Conservation (phyloP, 163 green algal species). For the Smithsoniella earleae region DNA sequence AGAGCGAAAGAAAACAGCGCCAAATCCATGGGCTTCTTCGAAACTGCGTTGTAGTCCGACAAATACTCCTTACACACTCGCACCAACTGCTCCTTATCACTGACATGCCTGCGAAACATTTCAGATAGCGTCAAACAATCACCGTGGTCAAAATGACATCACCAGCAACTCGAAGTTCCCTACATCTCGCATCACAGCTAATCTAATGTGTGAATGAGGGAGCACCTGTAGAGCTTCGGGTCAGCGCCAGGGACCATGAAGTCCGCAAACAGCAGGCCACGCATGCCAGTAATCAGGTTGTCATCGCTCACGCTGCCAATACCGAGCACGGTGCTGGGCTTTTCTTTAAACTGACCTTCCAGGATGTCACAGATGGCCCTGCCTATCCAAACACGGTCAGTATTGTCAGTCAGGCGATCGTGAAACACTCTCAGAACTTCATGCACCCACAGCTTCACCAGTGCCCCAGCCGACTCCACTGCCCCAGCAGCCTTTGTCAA, state of each 20-base stretch:
- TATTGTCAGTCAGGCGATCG: slow-evolving; percentile 48
- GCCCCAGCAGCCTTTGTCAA: slow-evolving; percentile 46
- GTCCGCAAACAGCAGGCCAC: slow-evolving; percentile 56
- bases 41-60: slow-evolving; percentile 55
- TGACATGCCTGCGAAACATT: neutral
- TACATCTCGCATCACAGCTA: too few species aligned
- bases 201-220: slow-evolving; percentile 28
- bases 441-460: slow-evolving; percentile 53
- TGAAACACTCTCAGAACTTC: slow-evolving; percentile 56
- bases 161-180: too few species aligned
- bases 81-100: slow-evolving; percentile 30
- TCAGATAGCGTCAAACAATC: neutral
- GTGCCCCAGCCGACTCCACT: slow-evolving; percentile 43
- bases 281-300: slow-evolving; percentile 42
- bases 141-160: neutral
- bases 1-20: slow-evolving; percentile 62
- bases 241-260: slow-evolving; percentile 51
- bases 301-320: slow-evolving; percentile 33
- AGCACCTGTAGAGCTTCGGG: slow-evolving; percentile 22
- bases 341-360: slow-evolving; percentile 63
- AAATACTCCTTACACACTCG: slow-evolving; percentile 53
- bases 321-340: slow-evolving; percentile 37
- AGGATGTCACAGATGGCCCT: slow-evolving; percentile 38
- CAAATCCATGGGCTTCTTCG: slow-evolving; percentile 60
- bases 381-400: slow-evolving; percentile 44